Base-by-base conservation (phyloP, 192 early-diverging fungal genomes). In the Backusella westeae region DNA sequence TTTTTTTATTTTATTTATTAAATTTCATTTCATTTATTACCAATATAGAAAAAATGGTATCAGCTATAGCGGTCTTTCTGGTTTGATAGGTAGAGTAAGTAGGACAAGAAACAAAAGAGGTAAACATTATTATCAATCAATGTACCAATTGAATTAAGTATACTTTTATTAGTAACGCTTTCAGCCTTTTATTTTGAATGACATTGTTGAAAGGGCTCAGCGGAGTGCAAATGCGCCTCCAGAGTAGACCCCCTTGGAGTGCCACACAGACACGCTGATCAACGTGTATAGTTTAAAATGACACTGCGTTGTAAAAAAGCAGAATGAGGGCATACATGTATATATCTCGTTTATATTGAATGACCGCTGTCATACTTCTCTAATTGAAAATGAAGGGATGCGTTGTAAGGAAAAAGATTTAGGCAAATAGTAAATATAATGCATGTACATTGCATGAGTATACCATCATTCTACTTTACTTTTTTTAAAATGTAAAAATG, bases 21-120 rank as follows among this genome's bases (percentile, higher is more conserved):
- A 23, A 63, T 29, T 63, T 56, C 53, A 23, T 56, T n/a, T 56
- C 42, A 19, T 44, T 56, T 56, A 26, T 56, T 56, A 56, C 53
- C n/a, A 56, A 56, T 56, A 56, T 56, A 56, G 53, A 23, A 56
- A 56, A 56, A 56, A 23, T 10, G 9, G 8, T 63, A 63, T 63
- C 23, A 26, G n/a, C 56, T 63, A 63, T 26, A 63, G 56, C 56
- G 56, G 56, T 63, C 56, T 63, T 63, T 59, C 26, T 63, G 26
- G 56, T 63, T 63, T 63, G 56, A 63, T 63, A 63, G 56, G 56
- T 63, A 63, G 26, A 63, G 23, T 63, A 63, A 63, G 56, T 63
- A 14, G 56, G 56, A 63, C 56, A 63, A 63, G 26, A 63, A 44
- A 63, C 56, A 63, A 63, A 63, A 63, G 56, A 63, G 56, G 56